Conservation (phyloP, 768 basidiomycete genomes). For the Suillus lakei region DNA sequence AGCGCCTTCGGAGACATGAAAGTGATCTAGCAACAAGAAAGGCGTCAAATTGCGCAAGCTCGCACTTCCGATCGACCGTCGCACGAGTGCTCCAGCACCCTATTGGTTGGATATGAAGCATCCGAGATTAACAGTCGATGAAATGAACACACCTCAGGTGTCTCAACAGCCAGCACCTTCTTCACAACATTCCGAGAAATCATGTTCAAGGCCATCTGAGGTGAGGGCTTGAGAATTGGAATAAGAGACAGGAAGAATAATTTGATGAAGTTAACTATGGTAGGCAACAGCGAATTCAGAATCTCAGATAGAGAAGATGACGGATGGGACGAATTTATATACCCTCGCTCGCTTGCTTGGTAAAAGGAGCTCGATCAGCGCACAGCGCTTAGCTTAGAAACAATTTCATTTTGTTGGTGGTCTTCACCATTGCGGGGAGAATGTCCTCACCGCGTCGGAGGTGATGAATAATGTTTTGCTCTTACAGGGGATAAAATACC, state of each 20-base stretch:
- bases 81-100: constrained; percentile 84
- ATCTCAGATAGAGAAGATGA: constrained; percentile 5
- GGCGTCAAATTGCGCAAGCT: constrained; percentile 82
- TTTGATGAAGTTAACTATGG: neutral
- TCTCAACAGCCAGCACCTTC: constrained; percentile 78
- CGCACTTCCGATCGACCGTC: constrained; percentile 83
- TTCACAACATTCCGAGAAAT: constrained; percentile 74
- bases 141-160: constrained; percentile 60
- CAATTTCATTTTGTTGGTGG: constrained; percentile 2
- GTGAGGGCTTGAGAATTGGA: constrained; percentile 11
- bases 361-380: neutral
- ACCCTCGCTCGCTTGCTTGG: constrained; percentile 1
- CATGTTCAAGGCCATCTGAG: constrained; percentile 37
- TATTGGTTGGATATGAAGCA: constrained; percentile 28
- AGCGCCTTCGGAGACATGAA: constrained; percentile 70
- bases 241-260: constrained; percentile 4
- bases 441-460: constrained; percentile 13
- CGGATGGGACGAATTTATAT: constrained; percentile 11
- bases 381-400: constrained; percentile 6
- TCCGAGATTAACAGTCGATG: neutral
- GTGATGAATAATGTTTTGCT: constrained; percentile 14
- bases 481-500: neutral
- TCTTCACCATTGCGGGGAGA: constrained; percentile 16
- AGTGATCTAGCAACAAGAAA: constrained; percentile 91
- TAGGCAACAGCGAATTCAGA: neutral